These are phyloP conservation scores for Corylus heterophylla DNA, from an alignment of 306 rosid genomes.

Conservation along the genomic window DNA sequence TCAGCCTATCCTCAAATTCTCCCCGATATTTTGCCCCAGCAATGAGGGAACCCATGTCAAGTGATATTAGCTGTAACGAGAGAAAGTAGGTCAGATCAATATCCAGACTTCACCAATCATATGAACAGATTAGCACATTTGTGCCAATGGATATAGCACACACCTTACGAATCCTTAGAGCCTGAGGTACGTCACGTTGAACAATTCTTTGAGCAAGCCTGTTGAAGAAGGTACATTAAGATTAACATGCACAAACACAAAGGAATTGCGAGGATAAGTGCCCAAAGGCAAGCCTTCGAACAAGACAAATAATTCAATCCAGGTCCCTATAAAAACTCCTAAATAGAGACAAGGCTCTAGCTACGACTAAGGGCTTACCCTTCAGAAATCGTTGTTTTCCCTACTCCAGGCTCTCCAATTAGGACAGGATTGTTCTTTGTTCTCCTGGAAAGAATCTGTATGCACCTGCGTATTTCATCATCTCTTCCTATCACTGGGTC, in stretches of 20 bases:
- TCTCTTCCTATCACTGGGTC: constrained; percentile 99
- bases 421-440: constrained; percentile 97
- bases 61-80: constrained; percentile 82
- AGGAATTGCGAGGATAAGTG: constrained; percentile 11
- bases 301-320: constrained; percentile 11
- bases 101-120: not conserved
- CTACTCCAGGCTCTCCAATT: constrained; percentile 99
- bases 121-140: not conserved
- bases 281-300: not conserved
- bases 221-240: constrained; percentile 33
- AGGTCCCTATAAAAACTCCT: constrained; percentile 1
- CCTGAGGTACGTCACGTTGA: constrained; percentile 98
- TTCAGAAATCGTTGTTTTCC: constrained; percentile 97
- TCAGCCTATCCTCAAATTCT: constrained; percentile 98
- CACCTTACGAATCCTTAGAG: constrained; percentile 94
- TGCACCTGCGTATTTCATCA: constrained; percentile 98
- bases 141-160: constrained; percentile 25
- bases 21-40: constrained; percentile 99
- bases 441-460: constrained; percentile 97
- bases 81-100: constrained; percentile 19
- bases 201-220: constrained; percentile 99
- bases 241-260: constrained; percentile 1
- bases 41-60: constrained; percentile 98
- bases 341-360: constrained; percentile 11
- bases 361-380: constrained; percentile 57